These are phyloP conservation scores for Ophiostoma sp. DNA, from an alignment of 2,329 filamentous ascomycete genomes.

Conservation along the genomic window DNA sequence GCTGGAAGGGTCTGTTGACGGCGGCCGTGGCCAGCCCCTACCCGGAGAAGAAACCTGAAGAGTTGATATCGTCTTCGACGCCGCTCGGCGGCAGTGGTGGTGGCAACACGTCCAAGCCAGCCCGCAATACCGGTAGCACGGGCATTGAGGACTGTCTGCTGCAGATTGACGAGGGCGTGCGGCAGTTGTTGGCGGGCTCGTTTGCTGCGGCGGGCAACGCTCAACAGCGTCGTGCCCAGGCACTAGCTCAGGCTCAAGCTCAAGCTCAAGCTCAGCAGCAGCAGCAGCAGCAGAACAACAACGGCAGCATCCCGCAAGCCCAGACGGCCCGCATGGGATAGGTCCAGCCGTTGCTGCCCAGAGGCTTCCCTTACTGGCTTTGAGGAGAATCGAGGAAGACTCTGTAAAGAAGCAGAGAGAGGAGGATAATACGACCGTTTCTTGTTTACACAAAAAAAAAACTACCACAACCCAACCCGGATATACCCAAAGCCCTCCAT, in stretches of 20 bases:
- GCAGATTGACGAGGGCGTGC: slow-evolving; percentile 50
- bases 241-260: slow-evolving; percentile 27
- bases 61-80: not conserved
- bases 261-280: slow-evolving; percentile 32
- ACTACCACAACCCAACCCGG: not conserved
- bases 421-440: not conserved
- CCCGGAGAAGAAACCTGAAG: not conserved
- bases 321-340: slow-evolving; percentile 25
- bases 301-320: slow-evolving; percentile 15
- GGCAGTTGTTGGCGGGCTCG: slow-evolving; percentile 35
- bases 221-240: slow-evolving; percentile 25
- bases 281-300: not conserved
- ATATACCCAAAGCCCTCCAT: not conserved
- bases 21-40: slow-evolving; percentile 47
- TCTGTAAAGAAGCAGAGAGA: too few relatives aligned
- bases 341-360: not conserved
- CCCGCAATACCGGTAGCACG: slow-evolving; percentile 30
- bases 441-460: not conserved
- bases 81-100: not conserved
- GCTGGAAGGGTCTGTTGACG: slow-evolving; percentile 50
- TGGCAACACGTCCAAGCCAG: slow-evolving; percentile 13
- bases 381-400: not conserved
- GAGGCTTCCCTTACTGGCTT: not conserved
- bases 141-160: slow-evolving; percentile 49
- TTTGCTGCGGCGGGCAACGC: slow-evolving; percentile 18